These are phyloP conservation scores for Globisporangium irregulare DNA, from an alignment of 352 stramenopile genomes.

Conservation along the genomic window DNA sequence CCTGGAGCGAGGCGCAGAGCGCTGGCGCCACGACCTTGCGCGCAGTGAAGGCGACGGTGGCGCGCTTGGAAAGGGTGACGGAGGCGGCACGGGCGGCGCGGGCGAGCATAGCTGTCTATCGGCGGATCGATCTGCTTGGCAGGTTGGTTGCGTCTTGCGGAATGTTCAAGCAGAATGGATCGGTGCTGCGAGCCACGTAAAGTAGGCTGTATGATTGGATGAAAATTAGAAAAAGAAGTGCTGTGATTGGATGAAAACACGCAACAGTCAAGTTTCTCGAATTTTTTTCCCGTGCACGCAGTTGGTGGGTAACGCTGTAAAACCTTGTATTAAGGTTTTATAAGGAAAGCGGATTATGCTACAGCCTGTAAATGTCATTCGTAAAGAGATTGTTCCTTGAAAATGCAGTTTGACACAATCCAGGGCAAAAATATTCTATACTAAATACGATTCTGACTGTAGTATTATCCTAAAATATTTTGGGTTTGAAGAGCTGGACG, in stretches of 20 bases:
- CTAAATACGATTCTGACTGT: not conserved
- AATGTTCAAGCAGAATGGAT: conserved; percentile 1
- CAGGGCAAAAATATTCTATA: not conserved
- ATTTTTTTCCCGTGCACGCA: conserved; percentile 5
- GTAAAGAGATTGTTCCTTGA: not conserved
- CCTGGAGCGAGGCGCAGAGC: conserved; percentile 35
- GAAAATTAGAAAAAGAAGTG: not conserved
- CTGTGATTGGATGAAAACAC: conserved; percentile 1
- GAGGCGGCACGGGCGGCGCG: conserved; percentile 27
- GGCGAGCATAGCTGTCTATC: conserved; percentile 32
- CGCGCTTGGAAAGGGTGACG: conserved; percentile 25
- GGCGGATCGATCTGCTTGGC: not conserved
- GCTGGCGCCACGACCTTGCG: conserved; percentile 18
- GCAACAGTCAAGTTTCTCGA: conserved; percentile 7
- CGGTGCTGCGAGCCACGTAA: conserved; percentile 6
- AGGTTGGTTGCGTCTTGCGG: conserved; percentile 8
- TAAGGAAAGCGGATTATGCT: not conserved
- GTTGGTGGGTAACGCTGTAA: not conserved
- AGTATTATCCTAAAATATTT: not conserved
- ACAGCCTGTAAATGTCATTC: not conserved
- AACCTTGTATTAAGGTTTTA: not conserved
- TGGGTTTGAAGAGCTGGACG: not conserved
- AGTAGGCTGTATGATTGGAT: not conserved
- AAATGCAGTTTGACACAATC: too few species aligned
- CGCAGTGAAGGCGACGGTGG: conserved; percentile 15